These are phyloP conservation scores for Guillardia theta DNA, from an alignment of 78 protist genomes.

Conservation along the genomic window DNA sequence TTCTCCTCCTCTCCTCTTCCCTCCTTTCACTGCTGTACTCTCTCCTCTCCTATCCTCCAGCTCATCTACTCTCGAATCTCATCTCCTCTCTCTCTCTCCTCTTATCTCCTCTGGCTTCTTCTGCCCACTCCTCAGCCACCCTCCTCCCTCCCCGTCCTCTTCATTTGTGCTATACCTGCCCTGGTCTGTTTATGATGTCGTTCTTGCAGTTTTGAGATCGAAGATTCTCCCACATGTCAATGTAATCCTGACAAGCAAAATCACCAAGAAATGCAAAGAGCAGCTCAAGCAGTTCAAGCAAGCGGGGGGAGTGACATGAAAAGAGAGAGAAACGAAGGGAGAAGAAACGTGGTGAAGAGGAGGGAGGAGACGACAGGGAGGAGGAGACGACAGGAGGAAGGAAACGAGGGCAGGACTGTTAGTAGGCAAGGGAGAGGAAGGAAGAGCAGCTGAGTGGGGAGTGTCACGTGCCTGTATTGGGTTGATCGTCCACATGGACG, in stretches of 20 bases:
- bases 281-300: not conserved
- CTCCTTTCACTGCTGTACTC: not conserved
- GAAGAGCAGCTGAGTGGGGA: not conserved
- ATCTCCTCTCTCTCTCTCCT: not conserved
- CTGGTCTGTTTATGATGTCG: conserved; percentile 32
- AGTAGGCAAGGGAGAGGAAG: not conserved
- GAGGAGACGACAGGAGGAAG: not conserved
- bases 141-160: not conserved
- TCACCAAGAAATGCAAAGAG: not conserved
- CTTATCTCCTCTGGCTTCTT: not conserved
- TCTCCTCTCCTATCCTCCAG: not conserved
- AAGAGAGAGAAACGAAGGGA: too few relatives aligned
- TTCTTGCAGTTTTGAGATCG: not conserved
- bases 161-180: not conserved
- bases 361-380: not conserved
- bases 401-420: not conserved
- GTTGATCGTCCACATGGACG: conserved; percentile 37
- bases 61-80: not conserved
- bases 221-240: not conserved
- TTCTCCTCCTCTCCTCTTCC: not conserved
- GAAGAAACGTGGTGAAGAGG: too few relatives aligned
- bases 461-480: not conserved
- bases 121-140: not conserved
- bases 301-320: not conserved
- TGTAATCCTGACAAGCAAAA: not conserved